A percentile compares a stretch with the other conserved stretches of the same genome.
These are phyloP conservation scores for Asclepias syriaca DNA, from an alignment of 257 asterid species.

Conservation along the genomic window DNA sequence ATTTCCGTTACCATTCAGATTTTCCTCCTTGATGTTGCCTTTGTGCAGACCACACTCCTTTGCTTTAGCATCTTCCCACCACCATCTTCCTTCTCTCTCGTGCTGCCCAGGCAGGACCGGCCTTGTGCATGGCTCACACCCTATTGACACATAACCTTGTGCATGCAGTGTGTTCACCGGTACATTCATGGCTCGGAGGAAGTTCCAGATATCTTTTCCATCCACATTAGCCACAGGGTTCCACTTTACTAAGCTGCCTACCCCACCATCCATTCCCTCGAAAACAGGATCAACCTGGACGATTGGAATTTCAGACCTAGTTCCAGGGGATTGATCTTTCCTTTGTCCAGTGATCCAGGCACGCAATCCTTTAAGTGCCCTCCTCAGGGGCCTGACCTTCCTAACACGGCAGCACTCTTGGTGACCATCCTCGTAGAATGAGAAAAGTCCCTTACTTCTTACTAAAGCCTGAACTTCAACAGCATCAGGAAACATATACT, in stretches of 20 bases:
- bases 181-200: slow-evolving; percentile 62
- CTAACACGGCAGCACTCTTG: slow-evolving; percentile 93
- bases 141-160: slow-evolving; percentile 70
- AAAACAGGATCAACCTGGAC: slow-evolving; percentile 83
- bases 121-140: slow-evolving; percentile 91
- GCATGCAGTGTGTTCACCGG: slow-evolving; percentile 74
- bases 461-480: slow-evolving; percentile 76
- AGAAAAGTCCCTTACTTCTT: slow-evolving; percentile 77
- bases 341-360: slow-evolving; percentile 95
- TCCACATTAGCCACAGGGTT: slow-evolving; percentile 70
- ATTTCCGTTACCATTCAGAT: slow-evolving; percentile 33
- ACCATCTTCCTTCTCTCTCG: slow-evolving; percentile 94
- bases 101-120: slow-evolving; percentile 82
- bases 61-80: slow-evolving; percentile 97
- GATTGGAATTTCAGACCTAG: slow-evolving; percentile 76
- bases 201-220: slow-evolving; percentile 69
- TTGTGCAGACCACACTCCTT: slow-evolving; percentile 90
- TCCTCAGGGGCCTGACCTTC: slow-evolving; percentile 68
- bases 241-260: slow-evolving; percentile 87
- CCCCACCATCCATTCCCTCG: slow-evolving; percentile 74
- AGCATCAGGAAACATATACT: slow-evolving; percentile 87
- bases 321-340: slow-evolving; percentile 89
- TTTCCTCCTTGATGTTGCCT: slow-evolving; percentile 68
- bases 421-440: slow-evolving; percentile 88
- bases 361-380: slow-evolving; percentile 73